phyloP scores from a whole-genome alignment of 305 asterid species.

The Lippia alba region DNA sequence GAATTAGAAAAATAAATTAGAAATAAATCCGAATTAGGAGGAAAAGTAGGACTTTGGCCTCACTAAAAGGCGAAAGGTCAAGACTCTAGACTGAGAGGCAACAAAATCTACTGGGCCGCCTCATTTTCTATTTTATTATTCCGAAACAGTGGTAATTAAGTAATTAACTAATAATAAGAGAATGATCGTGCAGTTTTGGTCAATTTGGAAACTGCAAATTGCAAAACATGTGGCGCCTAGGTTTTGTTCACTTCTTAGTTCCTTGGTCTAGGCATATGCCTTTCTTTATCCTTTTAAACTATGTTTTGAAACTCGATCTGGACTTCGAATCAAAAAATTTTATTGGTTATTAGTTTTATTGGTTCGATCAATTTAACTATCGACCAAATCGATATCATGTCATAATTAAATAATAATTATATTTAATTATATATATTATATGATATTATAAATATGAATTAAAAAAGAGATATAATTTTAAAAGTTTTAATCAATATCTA shows the following conservation, averaged over 20 bases:
- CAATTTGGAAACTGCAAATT: slow-evolving; percentile 17
- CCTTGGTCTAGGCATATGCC: background rate
- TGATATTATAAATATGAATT: too few relatives aligned
- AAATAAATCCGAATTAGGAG: background rate
- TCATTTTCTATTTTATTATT: background rate
- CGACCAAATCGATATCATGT: too few relatives aligned
- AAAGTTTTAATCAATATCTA: too few relatives aligned
- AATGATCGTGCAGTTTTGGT: background rate
- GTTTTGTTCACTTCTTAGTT: background rate
- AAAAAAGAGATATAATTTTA: too few relatives aligned
- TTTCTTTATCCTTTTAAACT: too few relatives aligned
- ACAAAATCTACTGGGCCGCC: slow-evolving; percentile 34
- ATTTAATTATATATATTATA: too few relatives aligned
- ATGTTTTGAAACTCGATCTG: too few relatives aligned
- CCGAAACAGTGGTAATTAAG: too few relatives aligned
- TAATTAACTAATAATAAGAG: background rate
- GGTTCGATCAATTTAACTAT: too few relatives aligned
- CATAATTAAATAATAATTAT: too few relatives aligned
- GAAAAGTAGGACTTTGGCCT: slow-evolving; percentile 6
- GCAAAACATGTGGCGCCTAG: slow-evolving; percentile 34
- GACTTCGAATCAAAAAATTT: too few relatives aligned
- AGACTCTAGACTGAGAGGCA: background rate
- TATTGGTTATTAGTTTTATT: too few relatives aligned
- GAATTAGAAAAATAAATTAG: background rate
- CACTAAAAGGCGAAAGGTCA: slow-evolving; percentile 36